Evolutionary conservation across 176 grass and related monocot genomes (phyloP).

Genomic region (Eragrostis nindensis): DNA sequence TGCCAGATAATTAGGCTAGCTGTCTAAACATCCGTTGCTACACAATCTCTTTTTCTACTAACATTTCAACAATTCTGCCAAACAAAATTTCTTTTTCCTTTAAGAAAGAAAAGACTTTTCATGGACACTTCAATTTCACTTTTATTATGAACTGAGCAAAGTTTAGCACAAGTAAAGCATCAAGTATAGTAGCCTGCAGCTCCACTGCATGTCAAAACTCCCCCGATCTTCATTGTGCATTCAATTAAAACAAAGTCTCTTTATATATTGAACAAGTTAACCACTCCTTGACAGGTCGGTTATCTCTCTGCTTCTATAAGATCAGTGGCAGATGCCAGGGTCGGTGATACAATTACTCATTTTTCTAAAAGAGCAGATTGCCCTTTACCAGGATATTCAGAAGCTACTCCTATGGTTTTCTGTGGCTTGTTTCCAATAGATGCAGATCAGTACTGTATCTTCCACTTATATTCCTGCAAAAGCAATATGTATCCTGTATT

Average conservation of each 20-base stretch:
- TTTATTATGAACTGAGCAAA: background rate
- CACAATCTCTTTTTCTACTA: background rate
- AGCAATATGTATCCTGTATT: constrained; percentile 18
- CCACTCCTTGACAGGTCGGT: constrained; percentile 63
- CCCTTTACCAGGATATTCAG: constrained; percentile 87
- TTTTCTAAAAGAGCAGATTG: constrained; percentile 68
- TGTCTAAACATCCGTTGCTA: background rate
- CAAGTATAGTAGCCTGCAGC: background rate
- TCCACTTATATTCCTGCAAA: constrained; percentile 36
- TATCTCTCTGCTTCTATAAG: constrained; percentile 97
- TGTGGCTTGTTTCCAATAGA: constrained; percentile 96
- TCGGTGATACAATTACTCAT: constrained; percentile 94
- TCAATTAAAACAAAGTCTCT: too few relatives aligned
- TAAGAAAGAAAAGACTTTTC: background rate
- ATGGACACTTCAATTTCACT: background rate
- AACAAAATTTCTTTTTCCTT: background rate
- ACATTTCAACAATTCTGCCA: background rate
- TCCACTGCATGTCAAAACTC: too few relatives aligned
- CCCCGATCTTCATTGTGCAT: too few relatives aligned
- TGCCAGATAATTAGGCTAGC: constrained; percentile 2
- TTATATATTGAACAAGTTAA: constrained; percentile 27
- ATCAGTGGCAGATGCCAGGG: constrained; percentile 94
- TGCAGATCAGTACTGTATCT: constrained; percentile 81
- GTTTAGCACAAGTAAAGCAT: background rate
- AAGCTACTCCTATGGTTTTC: constrained; percentile 97